Conservation (phyloP, 352 stramenopile genomes). For the Pythium aristosporum region DNA sequence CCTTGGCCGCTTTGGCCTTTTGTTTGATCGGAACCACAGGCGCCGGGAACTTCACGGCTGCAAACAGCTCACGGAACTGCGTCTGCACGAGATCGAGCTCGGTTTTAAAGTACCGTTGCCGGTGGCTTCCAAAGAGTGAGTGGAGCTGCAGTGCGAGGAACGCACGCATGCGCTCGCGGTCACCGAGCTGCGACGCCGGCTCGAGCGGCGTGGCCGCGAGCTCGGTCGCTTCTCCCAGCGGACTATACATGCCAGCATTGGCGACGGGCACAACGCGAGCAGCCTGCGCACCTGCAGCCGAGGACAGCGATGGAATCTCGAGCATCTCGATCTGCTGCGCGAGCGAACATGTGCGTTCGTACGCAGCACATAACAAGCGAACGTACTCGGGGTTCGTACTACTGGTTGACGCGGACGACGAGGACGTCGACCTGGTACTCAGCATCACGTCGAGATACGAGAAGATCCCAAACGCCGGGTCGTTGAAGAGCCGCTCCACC, state of each 20-base stretch:
- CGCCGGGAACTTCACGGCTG: conserved; percentile 51
- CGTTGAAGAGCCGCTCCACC: conserved; percentile 72
- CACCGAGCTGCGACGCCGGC: conserved; percentile 11
- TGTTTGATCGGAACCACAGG: conserved; percentile 36
- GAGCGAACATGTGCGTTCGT: conserved; percentile 60
- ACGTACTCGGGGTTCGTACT: conserved; percentile 58
- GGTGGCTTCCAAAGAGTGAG: conserved; percentile 75
- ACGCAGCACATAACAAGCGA: conserved; percentile 53
- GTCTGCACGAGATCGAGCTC: conserved; percentile 64
- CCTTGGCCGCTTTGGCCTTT: conserved; percentile 30
- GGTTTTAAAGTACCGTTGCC: conserved; percentile 59
- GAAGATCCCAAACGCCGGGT: conserved; percentile 76
- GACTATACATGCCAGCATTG: conserved; percentile 7
- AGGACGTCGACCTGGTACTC: conserved; percentile 11
- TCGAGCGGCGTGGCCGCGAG: conserved; percentile 1
- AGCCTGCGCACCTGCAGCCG: not conserved
- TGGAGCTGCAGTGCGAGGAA: conserved; percentile 79
- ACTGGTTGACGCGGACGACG: not conserved
- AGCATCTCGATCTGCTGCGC: conserved; percentile 49
- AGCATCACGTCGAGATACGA: conserved; percentile 74
- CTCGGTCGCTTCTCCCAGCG: conserved; percentile 23
- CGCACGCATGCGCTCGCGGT: conserved; percentile 53
- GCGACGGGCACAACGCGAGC: conserved; percentile 21
- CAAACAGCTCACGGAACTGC: conserved; percentile 44
- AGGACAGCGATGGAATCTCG: conserved; percentile 15